phyloP scores from a whole-genome alignment of 176 grass and related monocot genomes.

The Otatea glauca region DNA sequence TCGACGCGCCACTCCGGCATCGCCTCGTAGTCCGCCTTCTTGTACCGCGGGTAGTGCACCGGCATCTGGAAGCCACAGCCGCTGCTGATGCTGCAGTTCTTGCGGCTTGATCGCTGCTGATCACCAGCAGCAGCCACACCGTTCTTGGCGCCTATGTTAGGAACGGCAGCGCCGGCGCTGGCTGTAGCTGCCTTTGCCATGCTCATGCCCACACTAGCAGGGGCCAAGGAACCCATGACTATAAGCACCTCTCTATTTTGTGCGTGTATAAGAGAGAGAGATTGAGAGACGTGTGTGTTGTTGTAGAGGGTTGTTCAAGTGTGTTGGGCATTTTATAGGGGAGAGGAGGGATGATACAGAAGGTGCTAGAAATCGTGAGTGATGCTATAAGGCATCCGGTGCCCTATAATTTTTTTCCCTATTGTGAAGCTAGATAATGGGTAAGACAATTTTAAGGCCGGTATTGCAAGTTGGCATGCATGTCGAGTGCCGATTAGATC shows the following conservation, averaged over 20 bases:
- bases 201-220: conserved; percentile 20
- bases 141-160: not conserved
- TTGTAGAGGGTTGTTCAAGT: not conserved
- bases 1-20: conserved; percentile 87
- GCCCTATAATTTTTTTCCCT: too few relatives aligned
- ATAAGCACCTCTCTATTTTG: too few relatives aligned
- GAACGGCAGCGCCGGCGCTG: not conserved
- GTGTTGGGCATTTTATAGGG: conserved; percentile 12
- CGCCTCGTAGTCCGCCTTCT: conserved; percentile 73
- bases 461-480: not conserved
- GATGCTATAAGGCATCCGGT: not conserved
- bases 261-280: not conserved
- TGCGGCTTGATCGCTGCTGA: not conserved
- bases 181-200: conserved; percentile 20
- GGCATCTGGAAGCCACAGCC: conserved; percentile 59
- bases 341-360: conserved; percentile 9
- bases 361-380: conserved; percentile 13
- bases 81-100: not conserved
- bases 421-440: not conserved
- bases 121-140: not conserved
- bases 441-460: not conserved
- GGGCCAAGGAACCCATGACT: conserved; percentile 36
- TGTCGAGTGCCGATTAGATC: not conserved
- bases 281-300: not conserved
- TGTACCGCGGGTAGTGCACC: conserved; percentile 77